These are phyloP conservation scores for Tricholoma matsutake DNA, from an alignment of 768 basidiomycete species.

Conservation along the genomic window DNA sequence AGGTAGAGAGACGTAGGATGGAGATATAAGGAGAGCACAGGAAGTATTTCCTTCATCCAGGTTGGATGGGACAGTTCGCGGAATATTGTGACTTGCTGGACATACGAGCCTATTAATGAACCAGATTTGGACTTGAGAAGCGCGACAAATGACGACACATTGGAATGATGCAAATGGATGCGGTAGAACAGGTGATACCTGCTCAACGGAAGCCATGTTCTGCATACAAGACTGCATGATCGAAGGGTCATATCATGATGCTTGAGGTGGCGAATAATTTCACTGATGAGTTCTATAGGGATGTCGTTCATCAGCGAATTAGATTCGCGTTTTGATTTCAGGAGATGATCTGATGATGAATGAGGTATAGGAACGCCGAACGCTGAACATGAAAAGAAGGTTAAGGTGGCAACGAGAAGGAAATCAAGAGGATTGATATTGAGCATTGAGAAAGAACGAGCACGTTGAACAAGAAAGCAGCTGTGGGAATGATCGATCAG, in stretches of 20 bases:
- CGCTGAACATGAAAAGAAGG: too few species aligned
- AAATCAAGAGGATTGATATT: too few species aligned
- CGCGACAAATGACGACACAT: neutral
- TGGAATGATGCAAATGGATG: neutral
- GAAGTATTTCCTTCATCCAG: neutral
- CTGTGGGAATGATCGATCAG: too few species aligned
- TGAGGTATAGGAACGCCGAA: too few species aligned
- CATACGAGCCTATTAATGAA: neutral
- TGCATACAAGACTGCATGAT: neutral
- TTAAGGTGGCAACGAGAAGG: too few species aligned
- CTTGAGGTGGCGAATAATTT: neutral
- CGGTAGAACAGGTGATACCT: neutral
- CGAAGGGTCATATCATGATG: neutral
- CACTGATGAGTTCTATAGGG: neutral
- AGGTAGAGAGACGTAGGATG: neutral
- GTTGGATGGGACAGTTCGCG: neutral
- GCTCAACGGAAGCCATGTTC: neutral
- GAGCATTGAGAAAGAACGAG: too few species aligned
- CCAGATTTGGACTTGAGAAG: neutral
- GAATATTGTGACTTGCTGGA: neutral
- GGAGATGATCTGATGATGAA: too few species aligned
- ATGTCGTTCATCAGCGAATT: neutral
- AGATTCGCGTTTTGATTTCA: neutral
- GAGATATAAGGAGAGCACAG: neutral
- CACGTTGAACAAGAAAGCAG: too few species aligned